Conservation (phyloP, 2,329 filamentous ascomycete species). For the Dothideomycetes sp. region DNA sequence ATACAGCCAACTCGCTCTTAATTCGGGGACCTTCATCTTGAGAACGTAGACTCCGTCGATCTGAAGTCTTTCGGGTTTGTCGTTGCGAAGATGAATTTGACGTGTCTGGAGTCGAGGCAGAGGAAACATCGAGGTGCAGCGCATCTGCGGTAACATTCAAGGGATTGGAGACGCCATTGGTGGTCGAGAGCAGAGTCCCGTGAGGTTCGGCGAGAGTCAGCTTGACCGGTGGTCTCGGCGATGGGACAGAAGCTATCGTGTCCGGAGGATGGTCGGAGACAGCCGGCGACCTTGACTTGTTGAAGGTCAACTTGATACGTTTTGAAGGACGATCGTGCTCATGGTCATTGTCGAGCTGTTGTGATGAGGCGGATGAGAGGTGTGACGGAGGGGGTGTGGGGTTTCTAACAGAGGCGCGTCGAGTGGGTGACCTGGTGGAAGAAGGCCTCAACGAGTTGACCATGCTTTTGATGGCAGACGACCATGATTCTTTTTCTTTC, state of each 20-base stretch:
- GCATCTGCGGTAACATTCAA: slow-evolving; percentile 29
- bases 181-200: slow-evolving; percentile 32
- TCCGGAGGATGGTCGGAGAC: slow-evolving; percentile 1
- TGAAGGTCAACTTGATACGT: slow-evolving; percentile 11
- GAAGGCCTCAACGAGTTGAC: slow-evolving; percentile 11
- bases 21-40: slow-evolving; percentile 72
- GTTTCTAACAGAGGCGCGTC: slow-evolving; percentile 9
- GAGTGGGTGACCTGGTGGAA: slow-evolving; percentile 8
- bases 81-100: slow-evolving; percentile 2
- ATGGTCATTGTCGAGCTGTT: not conserved
- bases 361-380: slow-evolving; percentile 2
- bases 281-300: slow-evolving; percentile 4
- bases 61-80: slow-evolving; percentile 22
- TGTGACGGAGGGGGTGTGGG: slow-evolving; percentile 10
- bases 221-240: slow-evolving; percentile 32
- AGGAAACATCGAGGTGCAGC: slow-evolving; percentile 23
- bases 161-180: slow-evolving; percentile 33
- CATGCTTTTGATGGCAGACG: slow-evolving; percentile 13
- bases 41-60: slow-evolving; percentile 72
- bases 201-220: slow-evolving; percentile 35
- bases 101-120: slow-evolving; percentile 23
- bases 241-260: slow-evolving; percentile 10
- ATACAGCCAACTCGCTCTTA: slow-evolving; percentile 84
- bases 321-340: slow-evolving; percentile 1
- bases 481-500: slow-evolving; percentile 14